These are phyloP conservation scores for Akanthomyces uredinophilus DNA, from an alignment of 2,329 filamentous ascomycete species.

Conservation along the genomic window DNA sequence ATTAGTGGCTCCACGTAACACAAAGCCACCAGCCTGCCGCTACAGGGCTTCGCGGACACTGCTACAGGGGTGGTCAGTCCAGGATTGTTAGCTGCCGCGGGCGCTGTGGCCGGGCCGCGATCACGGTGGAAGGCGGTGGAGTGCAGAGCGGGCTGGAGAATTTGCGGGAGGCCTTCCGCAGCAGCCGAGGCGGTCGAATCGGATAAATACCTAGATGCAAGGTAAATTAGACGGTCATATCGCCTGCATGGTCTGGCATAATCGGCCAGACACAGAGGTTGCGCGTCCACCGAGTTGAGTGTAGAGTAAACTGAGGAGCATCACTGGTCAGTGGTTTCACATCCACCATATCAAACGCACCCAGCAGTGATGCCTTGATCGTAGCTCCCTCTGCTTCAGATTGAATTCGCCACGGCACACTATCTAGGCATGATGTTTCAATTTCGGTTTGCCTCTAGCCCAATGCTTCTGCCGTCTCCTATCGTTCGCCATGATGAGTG, in stretches of 20 bases:
- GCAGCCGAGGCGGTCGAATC: not conserved
- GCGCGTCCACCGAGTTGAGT: not conserved
- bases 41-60: not conserved
- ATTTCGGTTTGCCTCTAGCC: not conserved
- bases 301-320: not conserved
- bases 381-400: not conserved
- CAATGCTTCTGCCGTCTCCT: not conserved
- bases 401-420: not conserved
- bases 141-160: not conserved
- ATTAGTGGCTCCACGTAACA: too few species aligned
- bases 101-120: not conserved
- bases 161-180: not conserved
- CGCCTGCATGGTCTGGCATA: too few species aligned
- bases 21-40: not conserved
- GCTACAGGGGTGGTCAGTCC: not conserved
- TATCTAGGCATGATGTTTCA: not conserved
- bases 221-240: too few species aligned
- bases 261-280: not conserved
- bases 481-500: not conserved
- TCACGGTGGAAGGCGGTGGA: not conserved
- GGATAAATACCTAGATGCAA: too few species aligned
- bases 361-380: not conserved
- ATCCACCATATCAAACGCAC: not conserved
- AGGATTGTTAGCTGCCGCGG: not conserved
- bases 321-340: not conserved